Percentiles rank a stretch among this genome's conserved stretches.
Conservation (phyloP, 805 yeast species). For the Wickerhamiella kurtzmanii region DNA sequence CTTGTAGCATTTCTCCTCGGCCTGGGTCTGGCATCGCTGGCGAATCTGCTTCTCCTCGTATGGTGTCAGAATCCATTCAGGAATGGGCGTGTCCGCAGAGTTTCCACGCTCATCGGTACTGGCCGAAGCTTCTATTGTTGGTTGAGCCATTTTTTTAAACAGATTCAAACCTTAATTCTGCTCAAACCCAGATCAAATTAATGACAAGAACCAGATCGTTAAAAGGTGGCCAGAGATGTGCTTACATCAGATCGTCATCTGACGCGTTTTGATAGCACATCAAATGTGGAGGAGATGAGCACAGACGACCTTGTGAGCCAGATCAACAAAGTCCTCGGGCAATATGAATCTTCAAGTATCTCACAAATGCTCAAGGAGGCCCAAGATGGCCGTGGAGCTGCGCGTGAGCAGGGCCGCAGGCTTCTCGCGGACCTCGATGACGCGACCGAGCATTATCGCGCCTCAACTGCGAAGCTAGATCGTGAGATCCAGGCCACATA, state of each 20-base stretch:
- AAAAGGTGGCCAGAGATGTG: too few relatives aligned
- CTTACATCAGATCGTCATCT: too few relatives aligned
- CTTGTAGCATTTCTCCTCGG: slow-evolving; percentile 23
- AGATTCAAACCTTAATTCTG: too few relatives aligned
- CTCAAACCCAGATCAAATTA: too few relatives aligned
- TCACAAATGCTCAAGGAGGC: neutral
- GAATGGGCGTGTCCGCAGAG: slow-evolving; percentile 18
- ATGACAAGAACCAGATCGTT: too few relatives aligned
- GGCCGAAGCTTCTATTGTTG: neutral
- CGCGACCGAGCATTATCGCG: neutral
- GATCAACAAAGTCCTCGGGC: neutral
- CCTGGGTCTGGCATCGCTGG: slow-evolving; percentile 23
- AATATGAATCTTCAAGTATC: neutral
- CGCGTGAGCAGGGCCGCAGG: neutral
- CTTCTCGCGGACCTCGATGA: neutral
- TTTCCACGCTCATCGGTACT: slow-evolving; percentile 1
- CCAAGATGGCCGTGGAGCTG: neutral
- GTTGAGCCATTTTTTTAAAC: too few relatives aligned
- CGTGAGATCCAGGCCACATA: neutral
- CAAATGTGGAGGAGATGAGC: neutral
- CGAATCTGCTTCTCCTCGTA: slow-evolving; percentile 27
- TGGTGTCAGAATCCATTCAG: slow-evolving; percentile 29
- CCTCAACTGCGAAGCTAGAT: neutral
- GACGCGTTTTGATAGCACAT: too few relatives aligned
- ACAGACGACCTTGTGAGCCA: neutral